phyloP scores from a whole-genome alignment of 129 eudicot genomes.

The Pseudognaphalium luteoalbum region DNA sequence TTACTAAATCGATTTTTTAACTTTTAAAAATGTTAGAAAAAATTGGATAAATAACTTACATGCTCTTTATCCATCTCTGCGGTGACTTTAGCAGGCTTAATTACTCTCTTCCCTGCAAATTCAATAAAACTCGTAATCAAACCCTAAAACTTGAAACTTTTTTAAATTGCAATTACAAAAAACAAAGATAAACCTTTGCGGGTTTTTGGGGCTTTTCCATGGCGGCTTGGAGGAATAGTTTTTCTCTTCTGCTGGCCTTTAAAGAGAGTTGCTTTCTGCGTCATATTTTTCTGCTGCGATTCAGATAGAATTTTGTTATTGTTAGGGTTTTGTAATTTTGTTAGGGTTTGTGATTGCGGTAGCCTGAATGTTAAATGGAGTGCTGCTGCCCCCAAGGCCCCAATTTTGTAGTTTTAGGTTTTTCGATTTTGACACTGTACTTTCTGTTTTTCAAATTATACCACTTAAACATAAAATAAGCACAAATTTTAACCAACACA shows the following conservation, averaged over 20 bases:
- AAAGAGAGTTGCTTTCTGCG: constrained; percentile 69
- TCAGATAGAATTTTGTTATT: not conserved
- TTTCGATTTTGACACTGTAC: not conserved
- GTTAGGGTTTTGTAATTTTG: constrained; percentile 29
- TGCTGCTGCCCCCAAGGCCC: not conserved
- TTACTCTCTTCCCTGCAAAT: constrained; percentile 62
- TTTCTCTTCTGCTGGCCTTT: constrained; percentile 81
- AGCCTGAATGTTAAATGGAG: not conserved
- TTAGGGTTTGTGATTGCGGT: constrained; percentile 21
- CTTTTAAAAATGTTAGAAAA: not conserved
- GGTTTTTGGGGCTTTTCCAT: constrained; percentile 60
- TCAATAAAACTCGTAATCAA: not conserved
- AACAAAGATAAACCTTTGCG: constrained; percentile 58
- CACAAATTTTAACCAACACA: too few relatives aligned
- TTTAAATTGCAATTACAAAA: not conserved
- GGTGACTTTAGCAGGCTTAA: constrained; percentile 68
- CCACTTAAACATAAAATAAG: not conserved
- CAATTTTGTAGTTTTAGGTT: not conserved
- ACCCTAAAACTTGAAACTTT: not conserved
- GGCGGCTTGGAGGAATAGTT: constrained; percentile 76
- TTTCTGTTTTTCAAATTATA: not conserved
- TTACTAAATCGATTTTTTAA: not conserved
- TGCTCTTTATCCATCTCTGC: constrained; percentile 67
- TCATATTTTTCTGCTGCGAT: constrained; percentile 41
- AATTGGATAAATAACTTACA: constrained; percentile 27